Conservation (phyloP, 805 yeast species). For the Candida multigemmis region DNA sequence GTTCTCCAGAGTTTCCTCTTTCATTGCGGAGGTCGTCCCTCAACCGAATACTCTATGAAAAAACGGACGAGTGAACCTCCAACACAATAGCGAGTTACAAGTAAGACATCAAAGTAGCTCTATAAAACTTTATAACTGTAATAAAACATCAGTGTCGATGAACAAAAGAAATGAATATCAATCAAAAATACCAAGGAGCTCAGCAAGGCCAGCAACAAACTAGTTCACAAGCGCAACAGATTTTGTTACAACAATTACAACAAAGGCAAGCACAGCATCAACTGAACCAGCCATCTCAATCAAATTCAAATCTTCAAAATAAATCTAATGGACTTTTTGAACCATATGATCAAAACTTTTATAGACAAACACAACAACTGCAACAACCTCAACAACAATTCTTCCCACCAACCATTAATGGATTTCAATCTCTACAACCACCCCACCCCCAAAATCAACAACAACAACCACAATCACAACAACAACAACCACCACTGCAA, state of each 20-base stretch:
- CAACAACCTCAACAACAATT: constrained; percentile 14
- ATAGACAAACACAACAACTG: constrained; percentile 10
- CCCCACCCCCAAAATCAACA: constrained; percentile 16
- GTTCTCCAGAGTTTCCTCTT: too few species aligned
- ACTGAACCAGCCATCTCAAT: constrained; percentile 11
- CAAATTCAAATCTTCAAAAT: constrained; percentile 2
- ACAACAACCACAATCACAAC: constrained; percentile 9
- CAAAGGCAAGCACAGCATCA: constrained; percentile 16
- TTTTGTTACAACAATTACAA: constrained; percentile 32
- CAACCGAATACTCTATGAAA: too few species aligned
- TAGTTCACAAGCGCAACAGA: constrained; percentile 33
- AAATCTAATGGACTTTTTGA: constrained; percentile 2
- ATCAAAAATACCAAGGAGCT: neutral
- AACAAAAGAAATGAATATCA: neutral
- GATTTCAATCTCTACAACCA: constrained; percentile 16
- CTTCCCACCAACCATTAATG: constrained; percentile 14
- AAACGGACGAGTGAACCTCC: too few species aligned
- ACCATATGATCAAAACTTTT: constrained; percentile 9
- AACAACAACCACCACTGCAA: constrained; percentile 12
- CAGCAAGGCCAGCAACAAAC: constrained; percentile 21
- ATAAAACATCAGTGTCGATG: too few species aligned
- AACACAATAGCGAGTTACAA: too few species aligned
- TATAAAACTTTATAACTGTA: too few species aligned
- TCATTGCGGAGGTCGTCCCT: too few species aligned
- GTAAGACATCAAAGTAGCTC: too few species aligned